Conservation (phyloP, 2,329 filamentous ascomycete species). For the Aspergillus arachidicola region DNA sequence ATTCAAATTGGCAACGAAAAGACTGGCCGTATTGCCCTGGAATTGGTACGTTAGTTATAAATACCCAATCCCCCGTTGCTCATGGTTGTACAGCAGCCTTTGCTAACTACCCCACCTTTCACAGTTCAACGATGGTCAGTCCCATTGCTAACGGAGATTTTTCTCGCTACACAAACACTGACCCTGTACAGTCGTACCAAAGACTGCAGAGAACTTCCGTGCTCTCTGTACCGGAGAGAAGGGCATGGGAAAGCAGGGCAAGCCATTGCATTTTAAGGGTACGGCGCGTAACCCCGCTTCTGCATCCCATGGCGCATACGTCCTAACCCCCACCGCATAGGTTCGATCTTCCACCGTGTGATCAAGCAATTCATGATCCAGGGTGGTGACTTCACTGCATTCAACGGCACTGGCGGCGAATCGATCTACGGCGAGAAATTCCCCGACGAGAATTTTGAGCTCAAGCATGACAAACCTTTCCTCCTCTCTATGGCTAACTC, state of each 20-base stretch:
- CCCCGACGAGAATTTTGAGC: conserved; percentile 90
- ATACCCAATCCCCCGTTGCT: neutral
- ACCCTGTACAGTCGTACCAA: conserved; percentile 74
- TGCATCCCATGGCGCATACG: neutral
- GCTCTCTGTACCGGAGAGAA: conserved; percentile 94
- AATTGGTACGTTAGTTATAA: conserved; percentile 63
- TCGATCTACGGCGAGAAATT: conserved; percentile 98
- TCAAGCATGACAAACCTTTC: conserved; percentile 91
- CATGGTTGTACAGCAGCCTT: neutral
- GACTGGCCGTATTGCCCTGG: conserved; percentile 80
- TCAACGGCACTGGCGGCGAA: conserved; percentile 93
- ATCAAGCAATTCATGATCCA: conserved; percentile 99
- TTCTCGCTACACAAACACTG: conserved; percentile 31
- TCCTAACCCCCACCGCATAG: conserved; percentile 37
- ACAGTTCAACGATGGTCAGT: conserved; percentile 53
- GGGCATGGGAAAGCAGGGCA: conserved; percentile 76
- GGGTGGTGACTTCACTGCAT: conserved; percentile 93
- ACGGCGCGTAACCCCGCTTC: conserved; percentile 19
- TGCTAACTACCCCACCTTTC: conserved; percentile 19
- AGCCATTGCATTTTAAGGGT: conserved; percentile 87
- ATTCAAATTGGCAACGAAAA: conserved; percentile 75
- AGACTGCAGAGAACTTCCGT: conserved; percentile 96
- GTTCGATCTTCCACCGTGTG: conserved; percentile 88
- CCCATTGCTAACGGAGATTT: neutral
- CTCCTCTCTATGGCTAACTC: conserved; percentile 98